Base-by-base conservation (phyloP, 2,329 filamentous ascomycete genomes). In the Alternaria sp. region DNA sequence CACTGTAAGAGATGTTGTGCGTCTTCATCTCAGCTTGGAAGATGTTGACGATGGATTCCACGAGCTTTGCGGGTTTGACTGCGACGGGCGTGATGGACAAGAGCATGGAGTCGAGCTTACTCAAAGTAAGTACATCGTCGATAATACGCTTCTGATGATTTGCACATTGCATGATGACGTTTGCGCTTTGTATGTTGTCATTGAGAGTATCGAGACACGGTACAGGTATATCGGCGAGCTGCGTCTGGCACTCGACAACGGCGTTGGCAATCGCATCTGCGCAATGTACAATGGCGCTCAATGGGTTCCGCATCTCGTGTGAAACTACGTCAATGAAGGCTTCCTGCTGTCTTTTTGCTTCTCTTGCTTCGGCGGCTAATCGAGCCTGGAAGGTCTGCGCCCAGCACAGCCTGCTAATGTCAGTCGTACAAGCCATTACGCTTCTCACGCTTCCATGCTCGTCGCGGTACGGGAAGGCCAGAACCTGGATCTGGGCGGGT, bases 141-240 rank as follows among this genome's bases (percentile, higher is more conserved):
- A 84, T 82, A 41, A 85, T 84, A 21, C 81, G 74, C 63, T 83
- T 84, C 60, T 84, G 82, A 60, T 85, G 83, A 25, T 81, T 78
- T 6, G 81, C 81, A 65, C 83, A 85, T 41, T 82, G 76, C 37
- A 82, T 77, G 60, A 85, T 83, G 30, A 81, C 83, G 44, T 82
- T 77, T 7, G 79, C 79, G 18, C 79, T 75, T 18, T 78, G 72
- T 10, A 75, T 61, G 45, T 76, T 78, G 30, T 75, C 75, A 14
- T 74, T 69, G 8, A 80, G 50, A 6, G 70, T 61, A 9, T 75
- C 71, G 12, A 76, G 60, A 51, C 71, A 75, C 2, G 71, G 64
- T 14, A 66, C 56, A 14, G 72, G 73, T 3, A 79, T 67, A 3
- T 74, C 60, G 21, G 66, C 50, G 18, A 71, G 63, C 46, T 72